Evolutionary conservation across 495 filamentous ascomycete species (phyloP), one percentile per base, ranked within the genome.

Genomic region (Xylaria intraflava): DNA sequence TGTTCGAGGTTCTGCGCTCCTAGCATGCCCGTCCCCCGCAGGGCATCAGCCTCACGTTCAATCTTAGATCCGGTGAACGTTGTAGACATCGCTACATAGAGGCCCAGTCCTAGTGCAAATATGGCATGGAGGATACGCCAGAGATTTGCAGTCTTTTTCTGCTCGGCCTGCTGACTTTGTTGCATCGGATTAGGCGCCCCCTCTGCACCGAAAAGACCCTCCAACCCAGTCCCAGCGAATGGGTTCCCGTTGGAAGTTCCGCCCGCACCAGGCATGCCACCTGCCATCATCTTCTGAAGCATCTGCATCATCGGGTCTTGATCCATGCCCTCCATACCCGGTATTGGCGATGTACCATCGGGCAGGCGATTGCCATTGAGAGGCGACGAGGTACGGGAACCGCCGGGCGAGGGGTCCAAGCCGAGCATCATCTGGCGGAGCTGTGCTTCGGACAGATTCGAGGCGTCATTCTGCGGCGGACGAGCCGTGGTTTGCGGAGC

Each of bases 71-170:
- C 77, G 57, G 79, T 73, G 74, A 90, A 83, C 44, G 86, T 69
- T 42, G 86, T 74, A 56, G 77, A 71, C 44, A 87, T 48, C 44
- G 79, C 72, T 45, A 94, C 77, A 64, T 93, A 95, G 10, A 87
- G 57, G 0, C 84, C 88, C 4, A 95, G 72, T 0, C 72, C 67
- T 11, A 94, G 64, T 0, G 89, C 82, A 66, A 91, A 86, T 0
- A 89, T 35, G 2, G 83, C 79, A 67, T 96, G 90, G 14, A 93
- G 63, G 12, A 88, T 73, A 47, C 86, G 83, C 88, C 89, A 95
- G 1, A 89, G 51, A 51, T 81, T 77, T 1, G 69, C 61, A 9
- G 67, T 68, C 49, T 69, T 77, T 66, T 75, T 74, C 52, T 68
- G 55, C 27, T 58, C 59, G 23, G 36, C 46, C 20, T 60, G 54